Base-by-base conservation (phyloP, 441 rosid genomes). In the Croton setiger region DNA sequence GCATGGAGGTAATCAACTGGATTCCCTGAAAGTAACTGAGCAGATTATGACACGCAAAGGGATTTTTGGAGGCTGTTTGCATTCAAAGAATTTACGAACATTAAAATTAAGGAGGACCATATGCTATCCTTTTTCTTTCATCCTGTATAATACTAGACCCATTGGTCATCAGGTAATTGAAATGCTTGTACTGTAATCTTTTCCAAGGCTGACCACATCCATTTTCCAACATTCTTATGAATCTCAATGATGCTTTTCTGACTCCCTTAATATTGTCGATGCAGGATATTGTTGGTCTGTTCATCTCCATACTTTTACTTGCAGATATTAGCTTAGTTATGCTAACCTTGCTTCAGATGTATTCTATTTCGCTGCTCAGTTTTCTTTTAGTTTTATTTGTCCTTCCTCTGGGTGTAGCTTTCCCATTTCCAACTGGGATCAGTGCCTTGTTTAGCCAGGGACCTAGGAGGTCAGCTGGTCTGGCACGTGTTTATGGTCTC, bases 381-480 rank as follows among this genome's bases (percentile, higher is more conserved):
- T 83, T 88, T 72, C 82, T 88, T 73, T 75, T 90, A 10, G 93
- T 87, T 74, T 67, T 87, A 66, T 87, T 81, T 49, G 74, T 90
- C 72, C 80, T 92, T 72, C 96, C 98, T 57, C 87, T 92, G 72
- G 90, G 95, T 70, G 71, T 92, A 72, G 78, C 90, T 44, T 83
- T 87, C 72, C 89, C 98, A 39, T 92, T 92, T 71, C 98, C 96
- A 45, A 88, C 95, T 11, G 98, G 98, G 68, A 91, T 92, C 79
- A 86, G 82, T 74, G 96, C 98, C 78, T 74, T 92, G 75, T 92
- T 92, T 80, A 88, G 95, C 75, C 95, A 92, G 43, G 98, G 98
- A 73, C 96, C 91, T 49, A 84, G 87, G 80, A 86, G 90, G 57
- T 86, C 98, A 8, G 96, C 98, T 41, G 82, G 88, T 67, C 85